phyloP scores from a whole-genome alignment of 257 asterid species.

The Solanum pennellii region DNA sequence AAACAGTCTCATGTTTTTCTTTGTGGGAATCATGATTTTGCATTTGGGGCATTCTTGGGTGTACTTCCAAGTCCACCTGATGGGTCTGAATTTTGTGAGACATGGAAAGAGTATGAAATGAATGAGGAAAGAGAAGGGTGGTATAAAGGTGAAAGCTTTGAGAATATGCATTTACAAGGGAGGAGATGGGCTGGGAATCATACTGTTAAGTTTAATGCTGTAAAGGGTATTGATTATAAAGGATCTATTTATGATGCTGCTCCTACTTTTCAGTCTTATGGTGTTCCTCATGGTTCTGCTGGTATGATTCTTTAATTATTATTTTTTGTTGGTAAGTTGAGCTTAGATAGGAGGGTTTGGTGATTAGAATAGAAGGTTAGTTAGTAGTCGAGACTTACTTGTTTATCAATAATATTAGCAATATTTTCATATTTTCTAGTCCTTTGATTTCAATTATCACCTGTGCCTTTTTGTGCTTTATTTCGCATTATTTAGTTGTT shows the following conservation, averaged over 20 bases:
- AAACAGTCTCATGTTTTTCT: constrained; percentile 72
- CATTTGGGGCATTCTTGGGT: constrained; percentile 82
- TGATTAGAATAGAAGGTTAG: background rate
- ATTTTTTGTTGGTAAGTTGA: background rate
- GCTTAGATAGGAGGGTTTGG: background rate
- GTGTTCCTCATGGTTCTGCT: constrained; percentile 85
- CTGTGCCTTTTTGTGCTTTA: background rate
- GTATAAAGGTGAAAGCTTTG: constrained; percentile 73
- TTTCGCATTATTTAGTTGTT: background rate
- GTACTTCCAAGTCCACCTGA: constrained; percentile 62
- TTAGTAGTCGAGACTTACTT: background rate
- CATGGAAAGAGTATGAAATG: constrained; percentile 81
- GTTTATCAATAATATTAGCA: background rate
- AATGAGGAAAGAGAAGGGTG: constrained; percentile 80
- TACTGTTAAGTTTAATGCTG: constrained; percentile 40
- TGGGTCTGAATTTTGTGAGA: constrained; percentile 59
- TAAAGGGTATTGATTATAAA: constrained; percentile 51
- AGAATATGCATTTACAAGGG: constrained; percentile 86
- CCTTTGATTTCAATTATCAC: background rate
- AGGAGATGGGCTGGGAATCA: constrained; percentile 92
- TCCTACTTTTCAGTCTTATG: constrained; percentile 84
- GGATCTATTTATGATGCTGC: constrained; percentile 86
- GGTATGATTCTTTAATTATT: constrained; percentile 22
- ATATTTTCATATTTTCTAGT: background rate
- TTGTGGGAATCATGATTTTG: constrained; percentile 86